Conservation (phyloP, 257 asterid genomes). For the Schizonepeta tenuifolia region DNA sequence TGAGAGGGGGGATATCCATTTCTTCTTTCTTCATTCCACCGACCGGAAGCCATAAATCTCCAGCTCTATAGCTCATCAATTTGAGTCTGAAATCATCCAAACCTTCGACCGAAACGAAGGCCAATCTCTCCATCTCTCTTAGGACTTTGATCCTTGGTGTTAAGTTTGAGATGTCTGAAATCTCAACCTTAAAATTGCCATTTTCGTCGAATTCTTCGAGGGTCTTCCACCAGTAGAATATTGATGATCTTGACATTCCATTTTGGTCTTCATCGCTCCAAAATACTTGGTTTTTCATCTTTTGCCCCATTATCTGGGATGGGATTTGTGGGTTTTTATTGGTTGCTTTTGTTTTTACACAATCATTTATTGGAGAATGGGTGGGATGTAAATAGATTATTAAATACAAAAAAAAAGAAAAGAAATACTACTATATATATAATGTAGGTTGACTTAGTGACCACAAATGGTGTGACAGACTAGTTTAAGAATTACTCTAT, state of each 20-base stretch:
- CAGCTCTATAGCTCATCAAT: slow-evolving; percentile 57
- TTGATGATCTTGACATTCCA: slow-evolving; percentile 42
- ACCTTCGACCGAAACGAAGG: slow-evolving; percentile 56
- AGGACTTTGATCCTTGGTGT: slow-evolving; percentile 58
- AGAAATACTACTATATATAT: too few relatives aligned
- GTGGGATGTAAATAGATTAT: neutral
- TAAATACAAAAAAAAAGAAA: too few relatives aligned
- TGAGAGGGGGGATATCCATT: slow-evolving; percentile 49
- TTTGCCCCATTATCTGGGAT: neutral
- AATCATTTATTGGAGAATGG: neutral
- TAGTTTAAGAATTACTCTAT: too few relatives aligned
- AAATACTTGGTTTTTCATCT: slow-evolving; percentile 44
- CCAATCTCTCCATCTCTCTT: slow-evolving; percentile 76
- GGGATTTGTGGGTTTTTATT: slow-evolving; percentile 11
- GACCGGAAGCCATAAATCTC: slow-evolving; percentile 71
- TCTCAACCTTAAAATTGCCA: slow-evolving; percentile 55
- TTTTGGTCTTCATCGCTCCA: slow-evolving; percentile 52
- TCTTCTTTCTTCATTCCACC: slow-evolving; percentile 73
- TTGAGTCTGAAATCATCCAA: slow-evolving; percentile 59
- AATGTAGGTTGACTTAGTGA: neutral
- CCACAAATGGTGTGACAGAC: neutral
- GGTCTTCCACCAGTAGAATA: slow-evolving; percentile 60
- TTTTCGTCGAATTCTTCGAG: slow-evolving; percentile 55
- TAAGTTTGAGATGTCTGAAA: slow-evolving; percentile 47
- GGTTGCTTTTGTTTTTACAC: too few relatives aligned